Base-by-base conservation (phyloP, 1,284 basidiomycete genomes). In the Ceratobasidium papillatum region DNA sequence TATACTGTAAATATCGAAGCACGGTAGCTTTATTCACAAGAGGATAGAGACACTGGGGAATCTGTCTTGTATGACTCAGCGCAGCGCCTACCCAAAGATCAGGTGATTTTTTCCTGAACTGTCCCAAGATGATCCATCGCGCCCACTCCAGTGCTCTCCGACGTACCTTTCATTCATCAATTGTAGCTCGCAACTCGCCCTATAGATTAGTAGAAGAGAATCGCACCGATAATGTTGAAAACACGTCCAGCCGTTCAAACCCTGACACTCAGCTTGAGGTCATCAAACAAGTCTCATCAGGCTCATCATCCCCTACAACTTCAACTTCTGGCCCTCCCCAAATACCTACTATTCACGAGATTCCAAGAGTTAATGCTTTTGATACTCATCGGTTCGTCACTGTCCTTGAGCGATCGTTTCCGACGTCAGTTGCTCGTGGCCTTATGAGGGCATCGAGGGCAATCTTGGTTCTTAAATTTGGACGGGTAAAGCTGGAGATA, bases 381-480 rank as follows among this genome's bases (percentile, higher is more conserved):
- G 75, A 80, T 63, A 80, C 79, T 0, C 84, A 86, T 73, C 78
- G 80, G 5, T 93, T 94, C 82, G 90, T 92, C 77, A 79, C 79
- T 17, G 88, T 85, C 0, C 84, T 94, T 45, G 91, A 93, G 78
- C 86, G 85, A 80, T 89, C 89, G 0, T 94, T 94, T 80, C 88
- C 92, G 0, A 88, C 88, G 0, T 84, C 86, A 0, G 89, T 90
- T 0, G 91, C 94, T 17, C 86, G 87, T 30, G 90, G 88, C 76
- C 84, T 99, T 75, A 98, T 98, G 96, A 88, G 92, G 27, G 93
- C 93, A 2, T 94, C 94, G 12, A 86, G 94, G 64, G 90, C 90
- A 0, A 83, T 98, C 78, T 87, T 99, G 43, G 88, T 93, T 2
- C 88, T 91, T 78, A 87, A 94, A 38, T 86, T 93, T 65, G 90